A percentile compares a stretch with the other conserved stretches of the same genome.
Conservation (phyloP, 345 rosid species). For the Microthlaspi erraticum region DNA sequence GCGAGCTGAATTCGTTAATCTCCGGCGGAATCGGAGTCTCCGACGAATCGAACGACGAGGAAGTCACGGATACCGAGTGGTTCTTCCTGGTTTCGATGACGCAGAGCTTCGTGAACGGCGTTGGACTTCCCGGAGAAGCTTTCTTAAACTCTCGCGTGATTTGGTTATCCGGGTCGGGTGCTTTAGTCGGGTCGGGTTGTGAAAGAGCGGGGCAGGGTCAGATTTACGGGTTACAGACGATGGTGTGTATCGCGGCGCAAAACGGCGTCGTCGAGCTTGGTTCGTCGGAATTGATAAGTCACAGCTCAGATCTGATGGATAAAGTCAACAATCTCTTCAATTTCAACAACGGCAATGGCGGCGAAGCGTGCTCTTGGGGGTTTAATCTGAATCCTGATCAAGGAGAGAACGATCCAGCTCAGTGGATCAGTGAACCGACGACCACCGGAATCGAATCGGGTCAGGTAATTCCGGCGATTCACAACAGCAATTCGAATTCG, state of each 20-base stretch:
- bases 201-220: conserved; percentile 83
- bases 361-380: conserved; percentile 74
- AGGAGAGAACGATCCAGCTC: conserved; percentile 84
- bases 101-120: conserved; percentile 78
- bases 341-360: conserved; percentile 65
- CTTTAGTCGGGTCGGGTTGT: conserved; percentile 65
- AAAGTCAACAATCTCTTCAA: conserved; percentile 75
- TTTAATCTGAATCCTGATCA: conserved; percentile 59
- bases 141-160: conserved; percentile 58
- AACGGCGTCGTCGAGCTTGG: conserved; percentile 97
- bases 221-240: conserved; percentile 75
- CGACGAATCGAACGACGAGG: conserved; percentile 73
- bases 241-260: conserved; percentile 83
- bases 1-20: conserved; percentile 89
- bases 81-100: conserved; percentile 96
- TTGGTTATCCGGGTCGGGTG: conserved; percentile 79
- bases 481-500: conserved; percentile 38
- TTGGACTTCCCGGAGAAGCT: conserved; percentile 83
- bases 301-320: conserved; percentile 85
- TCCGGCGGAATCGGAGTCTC: conserved; percentile 63
- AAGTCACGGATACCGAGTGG: conserved; percentile 98
- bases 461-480: conserved; percentile 37
- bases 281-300: conserved; percentile 72
- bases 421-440: conserved; percentile 78
- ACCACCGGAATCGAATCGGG: conserved; percentile 48